phyloP scores from a whole-genome alignment of 164 flowering plant species.

The Malania oleifera region DNA sequence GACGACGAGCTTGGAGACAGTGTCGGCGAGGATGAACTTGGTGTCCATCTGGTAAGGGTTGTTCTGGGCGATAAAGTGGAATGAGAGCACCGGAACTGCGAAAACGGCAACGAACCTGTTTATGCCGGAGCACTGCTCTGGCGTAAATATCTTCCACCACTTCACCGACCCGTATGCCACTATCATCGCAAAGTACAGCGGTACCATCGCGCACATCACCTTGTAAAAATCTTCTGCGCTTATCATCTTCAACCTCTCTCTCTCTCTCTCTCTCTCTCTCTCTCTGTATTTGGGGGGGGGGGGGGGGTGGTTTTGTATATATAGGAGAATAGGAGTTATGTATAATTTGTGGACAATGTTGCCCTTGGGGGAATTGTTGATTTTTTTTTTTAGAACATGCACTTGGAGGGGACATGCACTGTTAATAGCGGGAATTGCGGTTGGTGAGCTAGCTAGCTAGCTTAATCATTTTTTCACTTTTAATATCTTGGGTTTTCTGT shows the following conservation, averaged over 20 bases:
- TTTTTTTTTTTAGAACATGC: too few species aligned
- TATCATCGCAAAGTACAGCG: constrained; percentile 53
- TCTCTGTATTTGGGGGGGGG: neutral
- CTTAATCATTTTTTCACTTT: neutral
- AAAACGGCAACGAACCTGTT: constrained; percentile 55
- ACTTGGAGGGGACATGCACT: neutral
- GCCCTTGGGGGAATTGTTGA: neutral
- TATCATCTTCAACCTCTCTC: constrained; percentile 33
- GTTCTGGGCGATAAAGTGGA: constrained; percentile 58
- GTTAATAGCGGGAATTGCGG: constrained; percentile 15
- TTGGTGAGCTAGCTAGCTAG: neutral
- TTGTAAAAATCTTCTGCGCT: constrained; percentile 42
- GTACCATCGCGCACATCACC: constrained; percentile 58
- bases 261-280: neutral
- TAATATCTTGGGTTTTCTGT: too few species aligned
- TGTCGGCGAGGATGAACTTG: constrained; percentile 47
- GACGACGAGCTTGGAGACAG: constrained; percentile 37
- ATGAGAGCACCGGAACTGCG: constrained; percentile 54
- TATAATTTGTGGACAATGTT: neutral
- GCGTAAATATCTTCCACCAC: constrained; percentile 51
- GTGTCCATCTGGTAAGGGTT: constrained; percentile 54
- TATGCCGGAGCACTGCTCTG: constrained; percentile 58
- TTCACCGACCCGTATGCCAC: constrained; percentile 49
- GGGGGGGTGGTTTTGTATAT: constrained; percentile 1
- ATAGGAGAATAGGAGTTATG: too few species aligned